Conservation (phyloP, 176 grass and related monocot species). For the Eragrostis nindensis region DNA sequence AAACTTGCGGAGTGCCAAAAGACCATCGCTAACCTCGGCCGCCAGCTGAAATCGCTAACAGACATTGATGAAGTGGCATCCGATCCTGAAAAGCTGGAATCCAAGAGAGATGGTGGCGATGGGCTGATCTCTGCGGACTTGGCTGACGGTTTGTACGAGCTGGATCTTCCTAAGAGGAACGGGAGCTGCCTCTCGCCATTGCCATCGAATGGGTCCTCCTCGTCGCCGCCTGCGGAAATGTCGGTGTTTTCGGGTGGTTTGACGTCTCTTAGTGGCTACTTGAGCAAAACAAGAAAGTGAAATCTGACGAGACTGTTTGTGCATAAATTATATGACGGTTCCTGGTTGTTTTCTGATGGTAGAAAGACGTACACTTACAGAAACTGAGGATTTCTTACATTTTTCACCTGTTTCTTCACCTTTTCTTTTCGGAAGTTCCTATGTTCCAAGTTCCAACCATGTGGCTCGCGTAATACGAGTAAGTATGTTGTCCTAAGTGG, state of each 20-base stretch:
- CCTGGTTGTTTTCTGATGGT: conserved; percentile 41
- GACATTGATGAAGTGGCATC: conserved; percentile 49
- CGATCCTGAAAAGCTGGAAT: conserved; percentile 33
- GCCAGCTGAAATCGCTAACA: conserved; percentile 85
- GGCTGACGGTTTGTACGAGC: background rate
- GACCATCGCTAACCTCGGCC: conserved; percentile 89
- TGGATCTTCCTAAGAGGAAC: conserved; percentile 34
- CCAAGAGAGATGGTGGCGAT: conserved; percentile 28
- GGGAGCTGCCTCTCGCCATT: conserved; percentile 21
- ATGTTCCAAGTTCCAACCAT: background rate
- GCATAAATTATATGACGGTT: conserved; percentile 42
- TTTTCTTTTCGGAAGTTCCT: background rate
- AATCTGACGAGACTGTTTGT: conserved; percentile 36
- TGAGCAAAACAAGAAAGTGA: conserved; percentile 49
- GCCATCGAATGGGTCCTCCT: conserved; percentile 5
- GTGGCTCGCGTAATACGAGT: background rate
- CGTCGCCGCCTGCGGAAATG: background rate
- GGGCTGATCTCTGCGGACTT: background rate
- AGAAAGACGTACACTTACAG: conserved; percentile 42
- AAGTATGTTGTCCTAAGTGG: background rate
- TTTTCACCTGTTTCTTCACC: background rate
- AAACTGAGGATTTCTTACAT: conserved; percentile 13
- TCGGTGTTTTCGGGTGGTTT: conserved; percentile 27
- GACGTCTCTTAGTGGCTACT: conserved; percentile 42
- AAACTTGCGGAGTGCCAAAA: conserved; percentile 94